Evolutionary conservation across 1,139 yeast species (phyloP), one percentile per base, ranked within the genome.

Genomic region (Sporopachydermia cereana): DNA sequence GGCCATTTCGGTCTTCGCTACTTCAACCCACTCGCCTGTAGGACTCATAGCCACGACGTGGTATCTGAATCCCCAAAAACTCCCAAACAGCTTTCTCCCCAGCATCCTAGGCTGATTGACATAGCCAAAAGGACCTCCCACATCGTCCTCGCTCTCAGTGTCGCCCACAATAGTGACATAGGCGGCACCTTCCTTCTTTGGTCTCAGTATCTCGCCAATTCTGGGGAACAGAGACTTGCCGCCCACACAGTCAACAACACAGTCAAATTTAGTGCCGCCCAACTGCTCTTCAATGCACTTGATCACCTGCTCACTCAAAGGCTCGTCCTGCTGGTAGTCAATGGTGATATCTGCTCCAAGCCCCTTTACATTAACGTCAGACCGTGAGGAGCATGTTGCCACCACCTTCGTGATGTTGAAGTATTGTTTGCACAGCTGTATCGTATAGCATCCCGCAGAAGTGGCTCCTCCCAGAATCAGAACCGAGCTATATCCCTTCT

Each of bases 381-480:
- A 64, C 1, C 54, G 49, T 0, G 64, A 49, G 4, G 76, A 71
- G 51, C 76, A 71, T 2, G 72, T 64, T 20, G 70, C 66, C 1
- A 73, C 74, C 9, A 79, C 64, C 45, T 70, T 69, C 36, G 59
- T 59, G 2, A 74, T 71, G 2, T 69, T 63, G 50, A 67, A 72
- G 47, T 64, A 59, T 17, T 65, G 57, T 51, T 74, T 77, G 21
- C 79, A 71, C 21, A 83, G 54, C 56, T 80, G 86, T 24, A 77
- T 66, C 2, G 73, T 70, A 61, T 67, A 72, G 49, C 76, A 60
- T 1, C 91, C 94, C 3, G 82, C 83, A n/a, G 80, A 67, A 1
- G 93, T 76, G 3, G 84, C 76, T 14, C 83, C 91, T 41, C 95
- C 95, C 48, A 82, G 67, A 36, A 84, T 67, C 44, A 84, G 63